Evolutionary conservation across 2,329 filamentous ascomycete genomes (phyloP).

Genomic region (Claviceps maximensis): DNA sequence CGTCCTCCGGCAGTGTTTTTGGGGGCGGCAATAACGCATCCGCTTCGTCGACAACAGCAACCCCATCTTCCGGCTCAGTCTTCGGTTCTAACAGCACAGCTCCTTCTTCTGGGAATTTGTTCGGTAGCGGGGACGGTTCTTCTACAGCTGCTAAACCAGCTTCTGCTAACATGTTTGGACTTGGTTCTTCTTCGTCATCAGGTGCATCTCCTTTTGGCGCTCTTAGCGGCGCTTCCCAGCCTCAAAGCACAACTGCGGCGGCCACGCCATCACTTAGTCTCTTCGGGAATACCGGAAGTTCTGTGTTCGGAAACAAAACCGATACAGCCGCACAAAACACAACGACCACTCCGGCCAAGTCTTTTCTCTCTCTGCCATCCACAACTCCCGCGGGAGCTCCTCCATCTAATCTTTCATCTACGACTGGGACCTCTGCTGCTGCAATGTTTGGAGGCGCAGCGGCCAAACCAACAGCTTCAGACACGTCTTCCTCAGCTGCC

Average conservation of each 20-base stretch:
- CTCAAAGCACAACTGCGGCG: slow-evolving; percentile 12
- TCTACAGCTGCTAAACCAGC: slow-evolving; percentile 13
- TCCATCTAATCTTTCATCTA: slow-evolving; percentile 21
- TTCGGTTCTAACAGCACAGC: slow-evolving; percentile 7
- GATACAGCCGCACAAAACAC: background rate
- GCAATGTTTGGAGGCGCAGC: slow-evolving; percentile 14
- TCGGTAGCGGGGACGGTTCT: slow-evolving; percentile 2
- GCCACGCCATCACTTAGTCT: slow-evolving; percentile 16
- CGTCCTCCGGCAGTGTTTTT: slow-evolving; percentile 10
- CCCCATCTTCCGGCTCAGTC: slow-evolving; percentile 7
- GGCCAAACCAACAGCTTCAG: slow-evolving; percentile 11
- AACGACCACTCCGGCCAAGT: slow-evolving; percentile 13
- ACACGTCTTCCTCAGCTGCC: slow-evolving; percentile 8
- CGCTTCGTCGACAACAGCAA: slow-evolving; percentile 8
- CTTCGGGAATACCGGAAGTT: slow-evolving; percentile 16
- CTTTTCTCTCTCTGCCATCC: slow-evolving; percentile 5
- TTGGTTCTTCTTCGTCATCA: slow-evolving; percentile 7
- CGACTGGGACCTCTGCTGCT: slow-evolving; percentile 6
- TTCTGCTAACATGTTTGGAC: slow-evolving; percentile 15
- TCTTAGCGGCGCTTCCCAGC: slow-evolving; percentile 6
- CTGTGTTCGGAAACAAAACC: slow-evolving; percentile 18
- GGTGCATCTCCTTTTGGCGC: slow-evolving; percentile 7
- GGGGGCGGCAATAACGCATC: slow-evolving; percentile 4
- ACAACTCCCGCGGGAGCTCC: slow-evolving; percentile 41
- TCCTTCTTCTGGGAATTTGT: slow-evolving; percentile 6